Percentiles rank a stretch among this genome's conserved stretches.
Evolutionary conservation across 2,329 filamentous ascomycete genomes (phyloP).

Genomic region (Trichoderma asperellum): DNA sequence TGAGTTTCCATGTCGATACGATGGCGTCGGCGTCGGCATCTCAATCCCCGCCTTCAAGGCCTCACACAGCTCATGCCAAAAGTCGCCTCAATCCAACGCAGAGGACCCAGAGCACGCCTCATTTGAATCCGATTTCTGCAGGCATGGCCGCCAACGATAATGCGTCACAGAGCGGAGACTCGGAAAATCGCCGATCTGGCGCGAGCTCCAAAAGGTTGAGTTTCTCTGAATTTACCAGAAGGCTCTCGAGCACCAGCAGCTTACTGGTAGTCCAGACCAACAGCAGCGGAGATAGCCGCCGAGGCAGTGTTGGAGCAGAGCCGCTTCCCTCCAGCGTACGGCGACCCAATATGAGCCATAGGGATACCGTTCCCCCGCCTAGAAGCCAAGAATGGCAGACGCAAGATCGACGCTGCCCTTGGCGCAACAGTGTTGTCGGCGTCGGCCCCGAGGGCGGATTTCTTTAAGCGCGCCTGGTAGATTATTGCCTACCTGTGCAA

Average conservation of each 20-base stretch:
- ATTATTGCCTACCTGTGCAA: neutral
- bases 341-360: constrained; percentile 49
- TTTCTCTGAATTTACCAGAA: constrained; percentile 64
- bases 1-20: constrained; percentile 40
- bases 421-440: constrained; percentile 61
- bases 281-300: constrained; percentile 53
- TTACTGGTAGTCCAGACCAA: constrained; percentile 63
- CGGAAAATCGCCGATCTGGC: constrained; percentile 56
- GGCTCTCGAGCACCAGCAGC: constrained; percentile 64
- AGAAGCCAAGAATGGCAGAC: constrained; percentile 43
- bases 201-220: constrained; percentile 62
- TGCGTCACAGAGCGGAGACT: constrained; percentile 33
- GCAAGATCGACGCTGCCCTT: constrained; percentile 55
- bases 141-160: constrained; percentile 43
- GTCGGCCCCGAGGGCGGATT: constrained; percentile 59
- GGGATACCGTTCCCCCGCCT: constrained; percentile 41
- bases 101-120: constrained; percentile 54
- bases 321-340: constrained; percentile 44
- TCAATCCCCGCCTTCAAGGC: constrained; percentile 44
- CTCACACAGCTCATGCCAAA: constrained; percentile 59
- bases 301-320: constrained; percentile 53
- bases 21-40: constrained; percentile 28
- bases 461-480: constrained; percentile 41
- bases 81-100: constrained; percentile 50
- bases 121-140: constrained; percentile 43